Conservation (phyloP, 1,284 basidiomycete species). For the Peniophora sp. region DNA sequence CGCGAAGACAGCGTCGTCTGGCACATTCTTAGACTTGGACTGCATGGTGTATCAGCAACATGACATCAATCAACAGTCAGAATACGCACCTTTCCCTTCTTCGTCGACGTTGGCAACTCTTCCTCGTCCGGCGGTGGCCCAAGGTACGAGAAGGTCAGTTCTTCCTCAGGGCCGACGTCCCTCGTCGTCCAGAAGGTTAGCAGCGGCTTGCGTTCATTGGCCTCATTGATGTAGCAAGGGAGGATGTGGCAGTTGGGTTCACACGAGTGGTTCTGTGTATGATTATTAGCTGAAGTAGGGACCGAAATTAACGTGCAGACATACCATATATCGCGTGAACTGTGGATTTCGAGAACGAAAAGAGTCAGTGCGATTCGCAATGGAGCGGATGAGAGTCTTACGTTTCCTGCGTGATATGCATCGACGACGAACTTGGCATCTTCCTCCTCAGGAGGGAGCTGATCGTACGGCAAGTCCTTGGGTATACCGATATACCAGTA, state of each 20-base stretch:
- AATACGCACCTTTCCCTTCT: conserved; percentile 11
- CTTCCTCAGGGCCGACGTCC: conserved; percentile 61
- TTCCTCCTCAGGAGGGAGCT: conserved; percentile 15
- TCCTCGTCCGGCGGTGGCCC: conserved; percentile 43
- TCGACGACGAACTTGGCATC: conserved; percentile 50
- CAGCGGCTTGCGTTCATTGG: conserved; percentile 33
- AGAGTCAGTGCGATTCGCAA: conserved; percentile 4
- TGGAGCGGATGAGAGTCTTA: conserved; percentile 32
- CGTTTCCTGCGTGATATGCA: conserved; percentile 83
- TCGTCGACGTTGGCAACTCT: conserved; percentile 15
- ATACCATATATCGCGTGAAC: conserved; percentile 65
- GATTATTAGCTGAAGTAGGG: conserved; percentile 9
- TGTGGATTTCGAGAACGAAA: conserved; percentile 21
- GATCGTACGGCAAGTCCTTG: conserved; percentile 16
- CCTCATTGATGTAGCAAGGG: conserved; percentile 53
- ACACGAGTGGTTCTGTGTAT: conserved; percentile 77
- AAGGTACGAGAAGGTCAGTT: conserved; percentile 77
- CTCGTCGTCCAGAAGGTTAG: conserved; percentile 65
- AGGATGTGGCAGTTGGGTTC: conserved; percentile 74
- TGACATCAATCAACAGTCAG: background rate
- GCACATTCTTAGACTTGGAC: conserved; percentile 4
- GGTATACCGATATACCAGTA: conserved; percentile 50
- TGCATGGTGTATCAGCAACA: conserved; percentile 4
- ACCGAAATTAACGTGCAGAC: conserved; percentile 17
- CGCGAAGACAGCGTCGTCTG: conserved; percentile 36